These are phyloP conservation scores for Brassica carinata DNA, from an alignment of 345 rosid species.

Conservation along the genomic window DNA sequence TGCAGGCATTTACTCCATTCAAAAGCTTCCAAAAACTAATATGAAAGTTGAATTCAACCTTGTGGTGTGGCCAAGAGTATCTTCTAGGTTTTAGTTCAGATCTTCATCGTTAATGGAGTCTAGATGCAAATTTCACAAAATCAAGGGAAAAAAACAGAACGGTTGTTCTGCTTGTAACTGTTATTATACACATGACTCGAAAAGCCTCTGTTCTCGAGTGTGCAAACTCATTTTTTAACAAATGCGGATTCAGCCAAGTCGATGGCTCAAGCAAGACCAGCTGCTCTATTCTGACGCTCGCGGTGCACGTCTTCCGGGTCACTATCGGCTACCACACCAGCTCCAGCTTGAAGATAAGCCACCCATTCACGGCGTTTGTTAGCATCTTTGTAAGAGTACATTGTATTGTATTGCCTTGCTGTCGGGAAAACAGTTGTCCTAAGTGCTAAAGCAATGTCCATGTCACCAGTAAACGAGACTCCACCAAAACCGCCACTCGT, in stretches of 20 bases:
- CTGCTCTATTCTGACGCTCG: slow-evolving; percentile 81
- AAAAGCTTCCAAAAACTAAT: too few relatives aligned
- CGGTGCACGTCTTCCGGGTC: slow-evolving; percentile 67
- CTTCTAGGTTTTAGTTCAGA: not conserved
- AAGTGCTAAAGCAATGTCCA: slow-evolving; percentile 83
- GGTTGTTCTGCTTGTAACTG: slow-evolving; percentile 14
- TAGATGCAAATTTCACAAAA: slow-evolving; percentile 1
- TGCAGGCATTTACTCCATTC: too few relatives aligned
- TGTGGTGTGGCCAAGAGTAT: not conserved
- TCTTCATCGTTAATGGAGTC: slow-evolving; percentile 16
- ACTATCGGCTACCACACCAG: slow-evolving; percentile 43
- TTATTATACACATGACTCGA: slow-evolving; percentile 31
- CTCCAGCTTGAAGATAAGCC: slow-evolving; percentile 85
- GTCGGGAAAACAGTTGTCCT: slow-evolving; percentile 86
- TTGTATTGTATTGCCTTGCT: slow-evolving; percentile 58
- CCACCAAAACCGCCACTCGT: slow-evolving; percentile 87
- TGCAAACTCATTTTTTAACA: slow-evolving; percentile 36
- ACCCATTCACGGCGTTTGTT: slow-evolving; percentile 69
- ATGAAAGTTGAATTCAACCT: not conserved
- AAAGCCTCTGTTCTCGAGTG: not conserved
- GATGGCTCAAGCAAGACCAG: slow-evolving; percentile 80
- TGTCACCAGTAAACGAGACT: slow-evolving; percentile 72
- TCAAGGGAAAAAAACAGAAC: not conserved
- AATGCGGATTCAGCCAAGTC: slow-evolving; percentile 86
- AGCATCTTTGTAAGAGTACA: slow-evolving; percentile 61